These are phyloP conservation scores for Fusarium chuoi DNA, from an alignment of 2,329 filamentous ascomycete genomes.

Conservation along the genomic window DNA sequence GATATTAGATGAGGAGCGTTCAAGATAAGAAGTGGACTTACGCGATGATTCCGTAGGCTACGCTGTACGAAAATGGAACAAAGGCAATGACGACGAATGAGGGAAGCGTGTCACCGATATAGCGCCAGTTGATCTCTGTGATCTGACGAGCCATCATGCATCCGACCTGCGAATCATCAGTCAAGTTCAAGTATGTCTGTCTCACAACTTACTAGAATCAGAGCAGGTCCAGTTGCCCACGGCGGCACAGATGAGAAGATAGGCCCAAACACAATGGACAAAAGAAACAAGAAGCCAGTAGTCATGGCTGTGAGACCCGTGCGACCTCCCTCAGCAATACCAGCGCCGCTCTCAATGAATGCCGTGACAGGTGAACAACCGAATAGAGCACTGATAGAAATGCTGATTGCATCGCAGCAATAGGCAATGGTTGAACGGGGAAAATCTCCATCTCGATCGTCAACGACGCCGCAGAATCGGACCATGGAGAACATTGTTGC, in stretches of 20 bases:
- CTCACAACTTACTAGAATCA: conserved; percentile 63
- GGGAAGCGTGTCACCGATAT: conserved; percentile 80
- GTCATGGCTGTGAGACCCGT: conserved; percentile 75
- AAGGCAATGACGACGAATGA: conserved; percentile 81
- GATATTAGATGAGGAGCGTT: background rate
- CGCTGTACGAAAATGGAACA: conserved; percentile 87
- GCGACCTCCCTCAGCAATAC: conserved; percentile 75
- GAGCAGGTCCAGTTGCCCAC: conserved; percentile 80
- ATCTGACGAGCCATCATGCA: conserved; percentile 81
- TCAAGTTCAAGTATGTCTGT: accelerated
- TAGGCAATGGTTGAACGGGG: conserved; percentile 82
- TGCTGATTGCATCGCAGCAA: conserved; percentile 71
- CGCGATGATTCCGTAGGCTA: conserved; percentile 82
- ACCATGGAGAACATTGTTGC: conserved; percentile 80
- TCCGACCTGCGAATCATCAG: conserved; percentile 61
- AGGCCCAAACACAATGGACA: conserved; percentile 76
- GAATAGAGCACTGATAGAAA: conserved; percentile 73
- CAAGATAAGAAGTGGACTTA: background rate
- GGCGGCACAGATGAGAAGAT: conserved; percentile 78
- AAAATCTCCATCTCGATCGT: conserved; percentile 74
- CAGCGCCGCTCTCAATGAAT: conserved; percentile 76
- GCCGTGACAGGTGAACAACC: conserved; percentile 75
- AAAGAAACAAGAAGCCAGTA: conserved; percentile 72
- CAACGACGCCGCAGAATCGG: conserved; percentile 70
- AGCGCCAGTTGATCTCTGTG: conserved; percentile 84